These are phyloP conservation scores for Bipolaris gigantea DNA, from an alignment of 2,329 filamentous ascomycete species.

Conservation along the genomic window DNA sequence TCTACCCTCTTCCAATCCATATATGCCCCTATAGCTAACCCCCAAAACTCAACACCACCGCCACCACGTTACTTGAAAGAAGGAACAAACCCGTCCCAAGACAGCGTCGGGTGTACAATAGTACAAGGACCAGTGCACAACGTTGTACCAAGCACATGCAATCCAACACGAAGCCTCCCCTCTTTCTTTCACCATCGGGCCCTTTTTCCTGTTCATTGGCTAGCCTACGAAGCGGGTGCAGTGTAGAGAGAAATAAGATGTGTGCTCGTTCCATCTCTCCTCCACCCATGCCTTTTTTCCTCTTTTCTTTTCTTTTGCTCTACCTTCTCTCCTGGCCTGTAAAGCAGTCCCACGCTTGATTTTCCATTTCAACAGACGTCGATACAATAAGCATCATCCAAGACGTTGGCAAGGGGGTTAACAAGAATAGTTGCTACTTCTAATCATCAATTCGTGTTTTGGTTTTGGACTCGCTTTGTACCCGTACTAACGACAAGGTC, in stretches of 20 bases:
- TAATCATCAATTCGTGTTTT: not conserved
- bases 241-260: constrained; percentile 3
- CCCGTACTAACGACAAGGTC: not conserved
- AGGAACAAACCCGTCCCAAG: too few species aligned
- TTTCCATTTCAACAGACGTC: too few species aligned
- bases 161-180: not conserved
- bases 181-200: not conserved
- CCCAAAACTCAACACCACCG: too few species aligned
- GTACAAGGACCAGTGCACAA: not conserved
- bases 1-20: too few species aligned
- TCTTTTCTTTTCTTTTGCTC: not conserved
- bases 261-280: not conserved
- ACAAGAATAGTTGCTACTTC: too few species aligned
- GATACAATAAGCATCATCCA: too few species aligned
- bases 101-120: not conserved
- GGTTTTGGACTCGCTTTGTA: not conserved
- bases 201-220: not conserved
- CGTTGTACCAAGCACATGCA: not conserved
- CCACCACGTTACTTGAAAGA: too few species aligned
- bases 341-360: too few species aligned
- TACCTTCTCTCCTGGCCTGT: too few species aligned
- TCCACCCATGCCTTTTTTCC: not conserved
- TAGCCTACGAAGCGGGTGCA: not conserved
- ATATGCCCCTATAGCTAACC: too few species aligned
- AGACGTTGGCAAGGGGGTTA: too few species aligned